Conservation (phyloP, 169 alveolate genomes). For the Plasmodium blacklocki region DNA sequence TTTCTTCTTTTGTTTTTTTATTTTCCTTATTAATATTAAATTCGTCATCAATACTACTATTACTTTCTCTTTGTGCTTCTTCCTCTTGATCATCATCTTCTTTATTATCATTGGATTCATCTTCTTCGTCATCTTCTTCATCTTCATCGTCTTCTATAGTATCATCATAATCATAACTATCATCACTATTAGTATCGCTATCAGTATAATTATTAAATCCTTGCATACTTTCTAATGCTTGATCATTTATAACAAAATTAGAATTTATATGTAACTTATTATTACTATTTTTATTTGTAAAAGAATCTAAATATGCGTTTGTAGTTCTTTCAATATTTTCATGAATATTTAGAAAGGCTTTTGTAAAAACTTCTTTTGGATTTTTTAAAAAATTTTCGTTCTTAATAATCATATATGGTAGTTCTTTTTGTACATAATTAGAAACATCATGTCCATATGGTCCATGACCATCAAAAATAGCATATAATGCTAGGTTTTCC, state of each 20-base stretch:
- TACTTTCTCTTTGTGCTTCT: neutral
- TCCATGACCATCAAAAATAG: slow-evolving; percentile 95
- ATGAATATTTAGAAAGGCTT: slow-evolving; percentile 64
- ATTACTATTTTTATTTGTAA: slow-evolving; percentile 1
- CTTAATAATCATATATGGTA: slow-evolving; percentile 80
- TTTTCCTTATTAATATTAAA: slow-evolving; percentile 7
- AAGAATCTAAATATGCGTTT: slow-evolving; percentile 31
- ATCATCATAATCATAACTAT: slow-evolving; percentile 5
- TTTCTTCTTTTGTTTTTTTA: slow-evolving; percentile 10
- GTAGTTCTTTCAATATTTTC: slow-evolving; percentile 54
- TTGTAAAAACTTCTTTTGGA: slow-evolving; percentile 71
- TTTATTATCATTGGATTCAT: neutral
- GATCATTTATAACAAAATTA: neutral
- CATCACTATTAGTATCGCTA: neutral
- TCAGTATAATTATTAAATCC: neutral
- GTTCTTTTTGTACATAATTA: slow-evolving; percentile 83
- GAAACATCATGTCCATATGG: slow-evolving; percentile 92
- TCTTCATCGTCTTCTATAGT: slow-evolving; percentile 9
- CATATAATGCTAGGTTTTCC: slow-evolving; percentile 84
- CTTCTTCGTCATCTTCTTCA: slow-evolving; percentile 8
- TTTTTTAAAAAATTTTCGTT: slow-evolving; percentile 65
- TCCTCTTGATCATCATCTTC: neutral
- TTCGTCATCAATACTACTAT: slow-evolving; percentile 3
- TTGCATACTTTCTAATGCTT: neutral
- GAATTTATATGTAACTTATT: neutral